A percentile compares a stretch with the other conserved stretches of the same genome.
These are phyloP conservation scores for Lobulomyces angularis DNA, from an alignment of 192 early-diverging fungal genomes.

Conservation along the genomic window DNA sequence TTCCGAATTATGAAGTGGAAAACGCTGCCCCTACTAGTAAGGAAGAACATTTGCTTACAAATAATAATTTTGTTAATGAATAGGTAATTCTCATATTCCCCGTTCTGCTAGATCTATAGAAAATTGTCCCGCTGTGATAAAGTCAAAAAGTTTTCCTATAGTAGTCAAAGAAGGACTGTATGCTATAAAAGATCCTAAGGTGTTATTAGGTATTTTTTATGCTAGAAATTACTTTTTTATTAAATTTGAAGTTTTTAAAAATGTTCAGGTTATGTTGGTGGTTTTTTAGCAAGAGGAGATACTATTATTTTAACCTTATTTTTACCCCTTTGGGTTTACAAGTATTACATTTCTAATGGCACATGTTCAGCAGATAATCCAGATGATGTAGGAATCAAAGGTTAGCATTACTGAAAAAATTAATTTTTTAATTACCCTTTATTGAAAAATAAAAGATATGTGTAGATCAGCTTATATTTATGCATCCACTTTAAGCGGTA, in stretches of 20 bases:
- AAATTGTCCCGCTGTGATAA: background rate
- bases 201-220: constrained; percentile 38
- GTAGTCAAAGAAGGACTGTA: constrained; percentile 39
- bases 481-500: constrained; percentile 31
- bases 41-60: too few species aligned
- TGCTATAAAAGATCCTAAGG: constrained; percentile 41
- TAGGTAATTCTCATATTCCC: background rate
- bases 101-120: background rate
- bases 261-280: constrained; percentile 49
- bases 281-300: constrained; percentile 61
- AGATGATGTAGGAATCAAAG: constrained; percentile 11
- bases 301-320: constrained; percentile 58
- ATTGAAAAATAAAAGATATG: constrained; percentile 15
- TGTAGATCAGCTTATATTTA: constrained; percentile 28
- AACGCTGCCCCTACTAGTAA: background rate
- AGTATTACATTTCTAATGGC: constrained; percentile 46
- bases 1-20: constrained; percentile 1
- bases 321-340: constrained; percentile 47
- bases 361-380: constrained; percentile 20
- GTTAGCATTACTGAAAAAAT: constrained; percentile 13
- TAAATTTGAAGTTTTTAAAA: too few species aligned
- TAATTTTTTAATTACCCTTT: background rate
- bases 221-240: too few species aligned
- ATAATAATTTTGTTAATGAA: background rate
- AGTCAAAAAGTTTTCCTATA: background rate